phyloP scores from a whole-genome alignment of 1,284 basidiomycete genomes.

The Sanghuangporus weigelae region DNA sequence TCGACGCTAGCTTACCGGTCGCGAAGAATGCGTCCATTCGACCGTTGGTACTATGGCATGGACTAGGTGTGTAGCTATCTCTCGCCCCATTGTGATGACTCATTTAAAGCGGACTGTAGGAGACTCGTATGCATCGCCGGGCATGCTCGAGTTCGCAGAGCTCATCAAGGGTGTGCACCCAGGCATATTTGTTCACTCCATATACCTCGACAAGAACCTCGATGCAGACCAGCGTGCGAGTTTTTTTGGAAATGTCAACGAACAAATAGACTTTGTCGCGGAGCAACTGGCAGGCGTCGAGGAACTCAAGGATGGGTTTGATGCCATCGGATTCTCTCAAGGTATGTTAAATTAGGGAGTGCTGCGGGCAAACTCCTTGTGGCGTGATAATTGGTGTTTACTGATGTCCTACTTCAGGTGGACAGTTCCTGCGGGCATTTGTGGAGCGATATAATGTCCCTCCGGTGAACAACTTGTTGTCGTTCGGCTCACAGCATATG shows the following conservation, averaged over 20 bases:
- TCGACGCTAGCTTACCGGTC: background rate
- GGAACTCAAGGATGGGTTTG: conserved; percentile 75
- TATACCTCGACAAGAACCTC: conserved; percentile 65
- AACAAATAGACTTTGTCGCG: conserved; percentile 63
- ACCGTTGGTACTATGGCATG: conserved; percentile 94
- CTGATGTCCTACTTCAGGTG: conserved; percentile 35
- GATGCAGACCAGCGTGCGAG: conserved; percentile 74
- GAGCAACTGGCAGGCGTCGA: conserved; percentile 63
- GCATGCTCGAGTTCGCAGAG: conserved; percentile 65
- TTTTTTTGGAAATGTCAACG: conserved; percentile 78
- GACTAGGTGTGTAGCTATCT: conserved; percentile 51
- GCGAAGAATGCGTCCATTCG: conserved; percentile 29
- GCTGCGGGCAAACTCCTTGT: background rate
- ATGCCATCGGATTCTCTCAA: conserved; percentile 92
- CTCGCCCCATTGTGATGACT: conserved; percentile 8
- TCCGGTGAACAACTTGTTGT: conserved; percentile 81
- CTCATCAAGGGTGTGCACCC: conserved; percentile 70
- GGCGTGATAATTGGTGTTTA: background rate
- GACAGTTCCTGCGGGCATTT: conserved; percentile 89
- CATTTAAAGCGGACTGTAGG: conserved; percentile 34
- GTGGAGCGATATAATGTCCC: conserved; percentile 81
- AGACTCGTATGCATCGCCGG: conserved; percentile 58
- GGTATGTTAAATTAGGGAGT: conserved; percentile 37
- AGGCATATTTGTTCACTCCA: conserved; percentile 82
- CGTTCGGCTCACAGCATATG: conserved; percentile 84